A percentile compares a stretch with the other conserved stretches of the same genome.
Conservation (phyloP, 2,329 filamentous ascomycete species). For the Neopestalotiopsis rosae region DNA sequence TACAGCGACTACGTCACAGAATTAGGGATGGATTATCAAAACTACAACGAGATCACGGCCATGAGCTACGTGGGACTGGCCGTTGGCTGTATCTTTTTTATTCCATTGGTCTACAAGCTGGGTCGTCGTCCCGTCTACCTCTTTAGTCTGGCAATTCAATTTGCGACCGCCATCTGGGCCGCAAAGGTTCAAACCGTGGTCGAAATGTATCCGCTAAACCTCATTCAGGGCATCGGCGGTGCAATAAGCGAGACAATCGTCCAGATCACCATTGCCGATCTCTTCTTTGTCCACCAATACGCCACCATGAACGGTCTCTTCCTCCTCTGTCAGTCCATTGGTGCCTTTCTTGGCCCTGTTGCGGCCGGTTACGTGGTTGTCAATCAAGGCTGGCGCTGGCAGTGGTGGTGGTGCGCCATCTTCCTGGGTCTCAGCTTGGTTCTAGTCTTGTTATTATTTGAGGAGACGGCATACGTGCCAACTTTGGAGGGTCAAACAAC, state of each 20-base stretch:
- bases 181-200: slow-evolving; percentile 45
- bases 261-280: slow-evolving; percentile 51
- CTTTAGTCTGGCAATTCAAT: slow-evolving; percentile 43
- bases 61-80: slow-evolving; percentile 46
- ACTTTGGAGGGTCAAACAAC: too few species aligned
- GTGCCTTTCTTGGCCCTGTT: slow-evolving; percentile 43
- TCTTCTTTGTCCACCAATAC: slow-evolving; percentile 54
- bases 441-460: background rate
- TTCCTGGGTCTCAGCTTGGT: background rate
- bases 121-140: slow-evolving; percentile 52
- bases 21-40: slow-evolving; percentile 45
- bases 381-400: slow-evolving; percentile 52
- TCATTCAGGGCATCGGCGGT: slow-evolving; percentile 48
- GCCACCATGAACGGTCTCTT: slow-evolving; percentile 54
- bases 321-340: slow-evolving; percentile 42
- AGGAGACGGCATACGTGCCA: too few species aligned
- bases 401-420: slow-evolving; percentile 47
- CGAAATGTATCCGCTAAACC: slow-evolving; percentile 50
- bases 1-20: slow-evolving; percentile 39
- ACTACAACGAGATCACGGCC: slow-evolving; percentile 51
- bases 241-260: slow-evolving; percentile 49
- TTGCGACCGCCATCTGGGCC: slow-evolving; percentile 43
- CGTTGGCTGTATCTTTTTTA: slow-evolving; percentile 46
- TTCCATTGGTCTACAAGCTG: slow-evolving; percentile 52
- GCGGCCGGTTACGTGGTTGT: slow-evolving; percentile 42